Base-by-base conservation (phyloP, 2,329 filamentous ascomycete genomes). In the Penicillium sp. region DNA sequence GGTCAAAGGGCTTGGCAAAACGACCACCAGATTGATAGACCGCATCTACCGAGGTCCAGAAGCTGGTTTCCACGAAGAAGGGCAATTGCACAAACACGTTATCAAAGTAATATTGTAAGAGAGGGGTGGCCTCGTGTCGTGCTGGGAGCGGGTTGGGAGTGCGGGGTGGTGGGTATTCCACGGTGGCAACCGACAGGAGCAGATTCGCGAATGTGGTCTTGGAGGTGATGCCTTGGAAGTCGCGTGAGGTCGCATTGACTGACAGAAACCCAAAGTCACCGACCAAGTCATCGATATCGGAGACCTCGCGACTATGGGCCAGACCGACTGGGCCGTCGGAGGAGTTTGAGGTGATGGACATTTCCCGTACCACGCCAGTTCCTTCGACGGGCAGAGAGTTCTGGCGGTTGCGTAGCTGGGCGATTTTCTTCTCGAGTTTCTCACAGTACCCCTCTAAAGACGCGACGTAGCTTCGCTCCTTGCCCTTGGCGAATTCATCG, bases 401-500 rank as follows among this genome's bases (percentile, higher is more conserved):
- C 64, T 73, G 73, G 35, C 70, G 74, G 41, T 63, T 64, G 6
- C 69, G 74, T 22, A 77, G 66, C 60, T 83, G 81, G 19, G 78
- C 75, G 49, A 97, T 83, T 58, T 88, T 87, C 71, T 87, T 89
- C 75, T 96, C 91, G 9, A 98, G 84, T 75, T 90, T 91, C 74
- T 98, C 93, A 66, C 96, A 89, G 58, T 91, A 88, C 16, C 93
- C 87, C 75, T 98, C 94, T n/a, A 99, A 83, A 0, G 94, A 96
- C 7, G 94, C 92, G 46, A 98, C 93, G 82, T 98, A 99, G 77
- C 93, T 98, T 70, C 94, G 84, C 73, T 98, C 95, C 76, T 98
- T 98, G 61, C 95, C 95, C 62, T 92, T 85, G 0, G 94, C 93
- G 76, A 97, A 98, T 74, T 97, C 92, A 72, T 98, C 94, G 70